Percentiles rank a stretch among this genome's conserved stretches.
Conservation (phyloP, 768 basidiomycete species). For the Suillus lakei region DNA sequence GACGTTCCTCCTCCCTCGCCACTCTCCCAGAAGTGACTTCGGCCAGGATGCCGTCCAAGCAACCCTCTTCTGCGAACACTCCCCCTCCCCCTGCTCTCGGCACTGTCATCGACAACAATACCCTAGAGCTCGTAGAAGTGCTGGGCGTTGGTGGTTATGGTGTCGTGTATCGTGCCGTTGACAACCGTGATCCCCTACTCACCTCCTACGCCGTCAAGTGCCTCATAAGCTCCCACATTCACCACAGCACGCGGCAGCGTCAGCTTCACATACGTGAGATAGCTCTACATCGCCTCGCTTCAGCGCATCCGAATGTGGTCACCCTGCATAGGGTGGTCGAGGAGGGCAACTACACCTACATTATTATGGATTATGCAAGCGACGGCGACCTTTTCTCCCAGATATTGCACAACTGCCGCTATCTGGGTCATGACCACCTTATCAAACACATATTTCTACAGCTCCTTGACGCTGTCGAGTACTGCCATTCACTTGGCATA, state of each 20-base stretch:
- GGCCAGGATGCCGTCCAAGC: conserved; percentile 37
- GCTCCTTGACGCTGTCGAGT: conserved; percentile 90
- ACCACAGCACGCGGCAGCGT: conserved; percentile 57
- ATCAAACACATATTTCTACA: conserved; percentile 93
- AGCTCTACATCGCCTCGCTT: conserved; percentile 74
- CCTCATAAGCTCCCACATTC: conserved; percentile 59
- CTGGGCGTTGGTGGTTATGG: conserved; percentile 96
- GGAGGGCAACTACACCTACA: conserved; percentile 79
- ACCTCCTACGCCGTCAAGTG: conserved; percentile 91
- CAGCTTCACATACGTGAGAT: conserved; percentile 90
- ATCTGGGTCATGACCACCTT: conserved; percentile 81
- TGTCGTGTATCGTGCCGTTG: conserved; percentile 89
- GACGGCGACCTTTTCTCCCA: conserved; percentile 93
- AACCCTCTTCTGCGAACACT: conserved; percentile 37
- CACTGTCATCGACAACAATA: conserved; percentile 80
- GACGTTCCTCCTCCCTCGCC: conserved; percentile 22
- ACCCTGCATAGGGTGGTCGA: conserved; percentile 89
- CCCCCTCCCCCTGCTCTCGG: conserved; percentile 65
- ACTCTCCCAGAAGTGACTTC: conserved; percentile 15
- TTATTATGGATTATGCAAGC: conserved; percentile 92
- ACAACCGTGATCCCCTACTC: conserved; percentile 50
- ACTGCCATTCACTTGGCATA: conserved; percentile 90
- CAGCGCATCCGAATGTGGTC: conserved; percentile 81
- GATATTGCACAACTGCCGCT: conserved; percentile 75
- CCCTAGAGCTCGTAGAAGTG: conserved; percentile 82